Evolutionary conservation across 1,139 yeast genomes (phyloP), one percentile per base, ranked within the genome.

Genomic region (Candida frijolesensis): DNA sequence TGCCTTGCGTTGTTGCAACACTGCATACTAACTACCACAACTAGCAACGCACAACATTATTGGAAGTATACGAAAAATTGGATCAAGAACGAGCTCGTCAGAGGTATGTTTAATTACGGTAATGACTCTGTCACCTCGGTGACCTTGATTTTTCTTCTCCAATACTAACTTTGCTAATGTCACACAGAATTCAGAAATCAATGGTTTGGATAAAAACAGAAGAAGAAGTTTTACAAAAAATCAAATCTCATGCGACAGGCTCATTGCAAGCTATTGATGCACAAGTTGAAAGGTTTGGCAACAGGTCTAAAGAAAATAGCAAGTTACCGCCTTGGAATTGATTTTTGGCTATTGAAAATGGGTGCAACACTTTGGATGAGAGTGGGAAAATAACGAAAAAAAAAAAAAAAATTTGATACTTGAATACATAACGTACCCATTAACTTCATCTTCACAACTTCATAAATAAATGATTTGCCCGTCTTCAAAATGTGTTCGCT

Each of bases 71-170:
- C 4, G 62, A 57, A 44, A 51, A 58, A 11, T 45, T 60, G 33
- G 70, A 66, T 46, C 56, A 60, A 22, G 64, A 60, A 50, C 55
- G 58, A 34, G 62, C 62, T 8, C 56, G 60, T n/a, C 54, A 54
- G 29, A 55, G 54, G 60, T 55, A 53, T 46, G 59, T 53, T 30
- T 2, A 30, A 34, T 14, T n/a, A 15, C 14, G 4, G 11, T 2
- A n/a, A 15, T 7, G 11, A 16, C 15, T 34, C 29, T 25, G 4
- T 25, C 29, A 25, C 29, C 2, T 4, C 29, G 7, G 8, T 25
- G 22, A 19, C n/a, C 37, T 34, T 34, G 22, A 4, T 10, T 15
- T 12, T 15, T 25, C 38, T 15, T 15, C 10, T 6, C 10, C 5
- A n/a, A 18, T 32, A 37, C 16, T 12, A 16, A 41, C n/a, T 22